Conservation (phyloP, 2,329 filamentous ascomycete species). For the Amesomyces nigricolor region DNA sequence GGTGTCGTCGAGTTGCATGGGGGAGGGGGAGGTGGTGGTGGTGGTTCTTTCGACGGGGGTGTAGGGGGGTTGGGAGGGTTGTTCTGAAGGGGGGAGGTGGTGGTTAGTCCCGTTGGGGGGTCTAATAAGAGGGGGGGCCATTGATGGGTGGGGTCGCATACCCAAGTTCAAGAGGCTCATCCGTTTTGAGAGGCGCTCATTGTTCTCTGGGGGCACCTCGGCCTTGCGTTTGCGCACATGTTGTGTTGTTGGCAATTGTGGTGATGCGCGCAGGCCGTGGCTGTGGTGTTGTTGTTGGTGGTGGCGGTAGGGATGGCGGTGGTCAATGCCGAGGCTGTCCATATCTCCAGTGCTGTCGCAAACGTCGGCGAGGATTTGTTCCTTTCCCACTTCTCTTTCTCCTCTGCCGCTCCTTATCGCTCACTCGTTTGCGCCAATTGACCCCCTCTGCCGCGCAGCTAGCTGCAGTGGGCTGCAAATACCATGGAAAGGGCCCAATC, state of each 20-base stretch:
- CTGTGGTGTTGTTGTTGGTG: conserved; percentile 14
- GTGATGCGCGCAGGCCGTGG: conserved; percentile 14
- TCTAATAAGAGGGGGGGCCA: conserved; percentile 12
- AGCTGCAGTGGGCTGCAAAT: conserved; percentile 15
- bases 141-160: conserved; percentile 35
- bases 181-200: conserved; percentile 76
- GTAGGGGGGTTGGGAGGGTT: conserved; percentile 59
- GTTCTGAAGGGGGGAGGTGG: conserved; percentile 41
- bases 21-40: conserved; percentile 38
- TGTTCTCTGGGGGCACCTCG: conserved; percentile 46
- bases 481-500: conserved; percentile 17
- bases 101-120: conserved; percentile 15
- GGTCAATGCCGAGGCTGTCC: conserved; percentile 21
- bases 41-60: conserved; percentile 54
- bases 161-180: conserved; percentile 78
- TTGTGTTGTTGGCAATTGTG: conserved; percentile 6
- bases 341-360: conserved; percentile 18
- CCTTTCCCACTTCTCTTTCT: conserved; percentile 10
- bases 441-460: conserved; percentile 10
- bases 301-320: conserved; percentile 14
- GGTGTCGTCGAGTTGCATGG: conserved; percentile 81
- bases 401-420: conserved; percentile 8
- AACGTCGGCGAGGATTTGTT: conserved; percentile 16
- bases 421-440: conserved; percentile 3
- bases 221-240: conserved; percentile 54